Evolutionary conservation across 148 eudicot species (phyloP), one percentile per base, ranked within the genome.

Genomic region (Heliosperma pusillum): DNA sequence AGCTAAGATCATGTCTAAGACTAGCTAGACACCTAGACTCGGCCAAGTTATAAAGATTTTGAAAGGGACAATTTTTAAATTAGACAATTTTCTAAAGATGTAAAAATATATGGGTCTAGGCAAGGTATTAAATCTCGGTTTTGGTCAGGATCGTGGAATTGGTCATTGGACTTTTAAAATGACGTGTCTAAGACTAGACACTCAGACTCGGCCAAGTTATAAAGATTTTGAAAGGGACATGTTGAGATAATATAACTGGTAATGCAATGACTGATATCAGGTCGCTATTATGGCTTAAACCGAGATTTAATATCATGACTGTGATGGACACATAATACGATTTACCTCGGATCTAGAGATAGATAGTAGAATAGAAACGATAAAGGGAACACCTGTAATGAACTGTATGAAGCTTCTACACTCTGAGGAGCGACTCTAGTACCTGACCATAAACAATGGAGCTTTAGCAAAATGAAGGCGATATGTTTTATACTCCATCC

Each of bases 381-480:
- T 36, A 4, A 10, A 65, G 60, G 22, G 3, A 29, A 50, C 17
- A 86, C 89, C 87, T 82, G 67, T 71, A 44, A 53, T 57, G 81
- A 55, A 66, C 40, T 83, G 74, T 61, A 61, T 33, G 69, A 26
- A 62, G 50, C 79, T 66, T 69, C 73, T 27, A 42, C 36, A 78
- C 78, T 72, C 44, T 56, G 55, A 33, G 78, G 74, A 63, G 72
- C 76, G 52, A 52, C 68, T 10, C 7, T 72, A 80, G 29, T 70
- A 16, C 77, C 87, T 87, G 85, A 70, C 81, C 66, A 82, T 56
- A 22, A 40, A 24, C 8, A 66, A 2, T 16, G 4, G 60, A 10
- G 19, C 8, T n/a, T 59, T 26, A 62, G 26, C 26, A 59, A n/a
- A 24, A 10, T 1, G 5, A 7, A 15, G 2, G 1, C 40, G 22